These are phyloP conservation scores for Cadophora sp. DNA, from an alignment of 2,329 filamentous ascomycete genomes.

Conservation along the genomic window DNA sequence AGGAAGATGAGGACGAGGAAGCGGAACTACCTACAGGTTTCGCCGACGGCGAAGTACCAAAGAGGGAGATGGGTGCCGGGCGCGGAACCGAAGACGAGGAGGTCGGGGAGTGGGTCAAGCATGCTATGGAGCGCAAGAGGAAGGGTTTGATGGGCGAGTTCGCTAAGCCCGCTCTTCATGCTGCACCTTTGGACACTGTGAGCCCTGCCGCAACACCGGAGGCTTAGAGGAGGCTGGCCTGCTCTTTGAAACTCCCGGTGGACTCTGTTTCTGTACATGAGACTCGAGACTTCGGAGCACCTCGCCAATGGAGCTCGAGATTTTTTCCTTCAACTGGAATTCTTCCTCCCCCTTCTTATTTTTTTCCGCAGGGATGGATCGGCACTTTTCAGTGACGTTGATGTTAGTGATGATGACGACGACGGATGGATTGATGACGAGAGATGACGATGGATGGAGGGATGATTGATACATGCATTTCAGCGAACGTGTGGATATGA, in stretches of 20 bases:
- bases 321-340: not conserved
- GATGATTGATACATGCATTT: constrained; percentile 15
- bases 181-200: constrained; percentile 81
- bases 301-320: not conserved
- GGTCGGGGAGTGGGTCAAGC: constrained; percentile 84
- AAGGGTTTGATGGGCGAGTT: constrained; percentile 60
- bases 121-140: constrained; percentile 70
- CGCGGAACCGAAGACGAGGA: constrained; percentile 69
- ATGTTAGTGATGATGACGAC: not conserved
- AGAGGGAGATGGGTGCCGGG: constrained; percentile 29
- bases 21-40: not conserved
- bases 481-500: constrained; percentile 15
- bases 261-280: not conserved
- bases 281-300: not conserved
- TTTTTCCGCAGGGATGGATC: not conserved
- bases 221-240: constrained; percentile 19
- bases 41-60: constrained; percentile 44
- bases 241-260: not conserved
- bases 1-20: constrained; percentile 66
- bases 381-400: not conserved
- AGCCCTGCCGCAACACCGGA: constrained; percentile 19
- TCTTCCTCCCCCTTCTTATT: not conserved
- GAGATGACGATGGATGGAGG: not conserved
- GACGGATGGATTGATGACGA: constrained; percentile 6
- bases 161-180: constrained; percentile 83